Evolutionary conservation across 768 basidiomycete genomes (phyloP), one percentile per base, ranked within the genome.

Genomic region (Lactarius pseudohatsudake): DNA sequence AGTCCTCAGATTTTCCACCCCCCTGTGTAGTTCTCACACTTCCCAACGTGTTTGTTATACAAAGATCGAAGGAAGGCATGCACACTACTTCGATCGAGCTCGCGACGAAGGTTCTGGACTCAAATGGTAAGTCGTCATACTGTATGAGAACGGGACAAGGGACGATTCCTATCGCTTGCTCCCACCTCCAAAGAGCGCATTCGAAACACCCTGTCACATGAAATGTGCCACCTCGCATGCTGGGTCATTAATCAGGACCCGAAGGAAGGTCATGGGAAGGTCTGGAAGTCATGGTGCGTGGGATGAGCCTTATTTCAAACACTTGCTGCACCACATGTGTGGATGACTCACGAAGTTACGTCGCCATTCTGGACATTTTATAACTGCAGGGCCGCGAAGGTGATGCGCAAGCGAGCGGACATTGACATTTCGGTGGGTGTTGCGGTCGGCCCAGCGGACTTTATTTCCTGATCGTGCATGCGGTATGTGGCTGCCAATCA

Each of bases 201-300:
- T 58, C 81, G 88, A 41, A 88, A 89, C 72, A 95, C 93, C 1
- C 77, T 96, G 15, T 86, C 91, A 36, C 94, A 96, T 71, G 94
- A 96, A 75, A 94, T 95, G 92, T 95, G 93, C 72, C 94, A 95
- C 77, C 76, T 96, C 40, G 94, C 94, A 2, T 85, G 85, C 64
- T 96, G 93, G 93, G 78, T 91, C 28, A 91, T 96, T 63, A 85
- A 89, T 73, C 78, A 82, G 20, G 81, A 86, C 11, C 83, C 87
- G 4, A 85, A 85, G 65, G 91, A 92, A 74, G 84, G 82, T 8
- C 92, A 95, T 70, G 92, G 92, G 8, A 80, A 76, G 53, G 76
- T 85, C 16, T 94, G 88, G 78, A 90, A 90, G 72, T 75, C 74
- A 58, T 94, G 92, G 92, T 90, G 64, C 64, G 82, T 36, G 26